Evolutionary conservation across 192 early-diverging fungal species (phyloP).

Genomic region (Spizellomyces sp.): DNA sequence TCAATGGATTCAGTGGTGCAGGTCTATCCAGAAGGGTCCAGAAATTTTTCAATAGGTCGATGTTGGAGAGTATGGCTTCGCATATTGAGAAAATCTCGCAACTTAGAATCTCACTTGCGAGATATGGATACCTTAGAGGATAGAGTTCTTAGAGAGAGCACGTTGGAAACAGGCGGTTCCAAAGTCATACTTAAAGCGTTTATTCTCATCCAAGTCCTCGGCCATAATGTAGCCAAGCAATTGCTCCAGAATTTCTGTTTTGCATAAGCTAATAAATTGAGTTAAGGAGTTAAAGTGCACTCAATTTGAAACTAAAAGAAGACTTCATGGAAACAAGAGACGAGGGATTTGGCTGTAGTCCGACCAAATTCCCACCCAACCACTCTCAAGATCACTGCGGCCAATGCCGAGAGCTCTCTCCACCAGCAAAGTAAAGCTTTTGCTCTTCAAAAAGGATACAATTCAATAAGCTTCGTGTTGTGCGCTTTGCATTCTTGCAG

Average conservation of each 20-base stretch:
- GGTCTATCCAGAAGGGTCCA: slow-evolving; percentile 84
- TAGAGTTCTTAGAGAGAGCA: slow-evolving; percentile 4
- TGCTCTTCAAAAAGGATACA: slow-evolving; percentile 45
- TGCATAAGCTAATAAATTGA: slow-evolving; percentile 62
- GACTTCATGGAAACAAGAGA: too few relatives aligned
- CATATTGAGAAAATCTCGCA: slow-evolving; percentile 79
- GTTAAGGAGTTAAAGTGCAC: not conserved
- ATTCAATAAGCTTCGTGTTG: slow-evolving; percentile 88
- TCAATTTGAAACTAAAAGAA: too few relatives aligned
- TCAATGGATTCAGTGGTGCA: slow-evolving; percentile 73
- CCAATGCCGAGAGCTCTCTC: too few relatives aligned
- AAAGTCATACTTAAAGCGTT: slow-evolving; percentile 71
- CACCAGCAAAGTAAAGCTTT: not conserved
- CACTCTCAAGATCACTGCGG: too few relatives aligned
- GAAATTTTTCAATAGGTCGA: slow-evolving; percentile 75
- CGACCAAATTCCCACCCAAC: too few relatives aligned
- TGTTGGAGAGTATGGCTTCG: slow-evolving; percentile 72
- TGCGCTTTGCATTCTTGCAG: slow-evolving; percentile 94
- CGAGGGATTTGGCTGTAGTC: too few relatives aligned
- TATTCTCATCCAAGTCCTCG: slow-evolving; percentile 80
- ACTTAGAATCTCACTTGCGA: slow-evolving; percentile 76
- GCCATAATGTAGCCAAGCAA: slow-evolving; percentile 83
- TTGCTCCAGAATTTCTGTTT: slow-evolving; percentile 72
- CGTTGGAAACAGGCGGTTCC: not conserved
- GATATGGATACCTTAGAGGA: slow-evolving; percentile 72